Evolutionary conservation across 805 yeast genomes (phyloP).

Genomic region (Tetrapisispora nanseiensis): DNA sequence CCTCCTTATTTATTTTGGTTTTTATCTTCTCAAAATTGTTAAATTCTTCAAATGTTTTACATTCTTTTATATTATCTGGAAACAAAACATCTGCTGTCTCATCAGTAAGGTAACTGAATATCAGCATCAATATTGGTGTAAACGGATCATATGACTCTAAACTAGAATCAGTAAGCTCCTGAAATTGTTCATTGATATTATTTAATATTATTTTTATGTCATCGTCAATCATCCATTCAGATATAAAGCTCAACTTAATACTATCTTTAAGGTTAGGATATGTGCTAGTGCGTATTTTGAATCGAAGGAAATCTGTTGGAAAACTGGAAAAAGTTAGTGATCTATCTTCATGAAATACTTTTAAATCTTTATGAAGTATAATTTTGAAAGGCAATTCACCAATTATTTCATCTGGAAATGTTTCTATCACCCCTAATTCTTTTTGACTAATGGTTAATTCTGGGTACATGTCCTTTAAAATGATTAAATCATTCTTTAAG

Average conservation of each 20-base stretch:
- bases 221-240: constrained; percentile 26
- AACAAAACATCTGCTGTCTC: constrained; percentile 15
- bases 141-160: constrained; percentile 14
- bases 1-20: constrained; percentile 12
- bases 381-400: constrained; percentile 15
- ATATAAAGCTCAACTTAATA: constrained; percentile 16
- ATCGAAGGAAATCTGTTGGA: constrained; percentile 8
- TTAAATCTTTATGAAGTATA: constrained; percentile 8
- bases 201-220: constrained; percentile 10
- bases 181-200: constrained; percentile 29
- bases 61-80: constrained; percentile 4
- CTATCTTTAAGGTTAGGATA: constrained; percentile 17
- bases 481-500: constrained; percentile 15
- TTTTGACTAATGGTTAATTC: constrained; percentile 12
- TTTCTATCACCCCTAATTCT: background rate
- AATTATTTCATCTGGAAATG: constrained; percentile 1
- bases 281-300: constrained; percentile 6
- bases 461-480: constrained; percentile 27
- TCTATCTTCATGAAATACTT: constrained; percentile 6
- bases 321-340: constrained; percentile 9
- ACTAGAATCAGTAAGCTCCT: constrained; percentile 14
- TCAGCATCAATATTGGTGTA: constrained; percentile 32
- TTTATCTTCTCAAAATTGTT: constrained; percentile 18
- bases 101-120: constrained; percentile 34
- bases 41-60: constrained; percentile 12